Base-by-base conservation (phyloP, 768 basidiomycete species). In the Naganishia onofrii region DNA sequence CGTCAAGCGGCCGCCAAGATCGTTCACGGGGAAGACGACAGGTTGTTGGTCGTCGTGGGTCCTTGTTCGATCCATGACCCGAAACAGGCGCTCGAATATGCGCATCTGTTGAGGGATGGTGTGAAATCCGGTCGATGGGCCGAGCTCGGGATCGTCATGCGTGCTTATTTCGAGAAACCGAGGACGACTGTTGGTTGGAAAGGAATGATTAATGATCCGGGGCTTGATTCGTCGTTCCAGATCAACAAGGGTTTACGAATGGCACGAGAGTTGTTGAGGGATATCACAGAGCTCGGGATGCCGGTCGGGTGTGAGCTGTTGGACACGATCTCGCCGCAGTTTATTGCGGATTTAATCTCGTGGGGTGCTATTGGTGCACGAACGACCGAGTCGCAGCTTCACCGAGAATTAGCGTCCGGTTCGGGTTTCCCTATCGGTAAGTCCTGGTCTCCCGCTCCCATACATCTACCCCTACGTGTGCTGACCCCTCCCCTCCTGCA, bases 181-280 rank as follows among this genome's bases (percentile, higher is more conserved):
- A 72, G 95, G 34, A 98, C 95, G 8, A 97, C 95, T 0, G 90
- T 98, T 57, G 96, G 96, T 31, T 99, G 95, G 95, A 99, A 99
- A 81, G 95, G 95, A 44, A 87, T 98, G 72, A 97, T 98, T 82
- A 98, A 97, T 78, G 84, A 97, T 77, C 94, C 95, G 7, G 91
- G 92, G 66, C 88, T 97, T 84, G 93, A 97, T 81, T 86, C 89
- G 32, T 81, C 81, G 77, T 97, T 91, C 87, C 90, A 93, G 74
- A 98, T 98, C 82, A 99, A 99, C 86, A 90, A 90, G 75, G 96
- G 96, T 21, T 85, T 99, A 34, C 89, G 93, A 32, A 86, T 89
- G 60, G 95, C 93, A 0, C 89, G 96, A 46, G 87, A 87, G 6
- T 83, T 97, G 38, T 87, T 99, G 31, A 85, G 97, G 48, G 91